Conservation (phyloP, 805 yeast species). For the Myxozyma geophila region DNA sequence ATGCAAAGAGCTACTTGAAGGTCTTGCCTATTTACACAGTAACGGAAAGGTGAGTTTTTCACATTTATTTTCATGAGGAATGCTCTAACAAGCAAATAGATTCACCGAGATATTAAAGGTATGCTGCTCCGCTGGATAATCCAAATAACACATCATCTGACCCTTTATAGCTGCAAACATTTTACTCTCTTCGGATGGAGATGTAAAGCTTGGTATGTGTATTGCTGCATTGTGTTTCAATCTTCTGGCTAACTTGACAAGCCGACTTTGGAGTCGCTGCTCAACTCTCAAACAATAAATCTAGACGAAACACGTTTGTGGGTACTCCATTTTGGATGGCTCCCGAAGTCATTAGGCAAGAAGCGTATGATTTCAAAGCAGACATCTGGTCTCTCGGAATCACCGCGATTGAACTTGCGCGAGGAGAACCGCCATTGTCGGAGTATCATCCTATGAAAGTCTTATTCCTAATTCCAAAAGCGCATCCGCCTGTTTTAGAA, state of each 20-base stretch:
- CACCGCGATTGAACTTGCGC: constrained; percentile 72
- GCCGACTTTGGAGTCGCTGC: constrained; percentile 98
- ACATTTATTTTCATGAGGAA: constrained; percentile 49
- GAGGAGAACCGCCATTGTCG: constrained; percentile 72
- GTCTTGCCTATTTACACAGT: constrained; percentile 66
- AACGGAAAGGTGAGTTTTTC: constrained; percentile 53
- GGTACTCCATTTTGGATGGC: constrained; percentile 93
- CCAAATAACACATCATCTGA: not conserved
- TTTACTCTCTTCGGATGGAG: constrained; percentile 67
- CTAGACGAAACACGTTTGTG: constrained; percentile 54
- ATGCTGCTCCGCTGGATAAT: not conserved
- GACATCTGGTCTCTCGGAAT: constrained; percentile 84
- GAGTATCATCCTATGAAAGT: constrained; percentile 62
- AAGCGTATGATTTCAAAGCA: constrained; percentile 68
- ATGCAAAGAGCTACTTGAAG: constrained; percentile 60
- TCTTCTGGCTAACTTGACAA: not conserved
- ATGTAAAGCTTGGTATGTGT: constrained; percentile 62
- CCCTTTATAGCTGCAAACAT: constrained; percentile 72
- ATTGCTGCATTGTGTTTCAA: not conserved
- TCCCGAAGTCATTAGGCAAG: constrained; percentile 95
- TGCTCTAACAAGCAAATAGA: constrained; percentile 45
- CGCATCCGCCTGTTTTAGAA: constrained; percentile 52
- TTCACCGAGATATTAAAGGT: constrained; percentile 84
- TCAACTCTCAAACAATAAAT: constrained; percentile 61
- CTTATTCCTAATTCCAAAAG: constrained; percentile 55